A percentile compares a stretch with the other conserved stretches of the same genome.
Conservation (phyloP, 2,329 filamentous ascomycete genomes). For the Phialocephala sp. region DNA sequence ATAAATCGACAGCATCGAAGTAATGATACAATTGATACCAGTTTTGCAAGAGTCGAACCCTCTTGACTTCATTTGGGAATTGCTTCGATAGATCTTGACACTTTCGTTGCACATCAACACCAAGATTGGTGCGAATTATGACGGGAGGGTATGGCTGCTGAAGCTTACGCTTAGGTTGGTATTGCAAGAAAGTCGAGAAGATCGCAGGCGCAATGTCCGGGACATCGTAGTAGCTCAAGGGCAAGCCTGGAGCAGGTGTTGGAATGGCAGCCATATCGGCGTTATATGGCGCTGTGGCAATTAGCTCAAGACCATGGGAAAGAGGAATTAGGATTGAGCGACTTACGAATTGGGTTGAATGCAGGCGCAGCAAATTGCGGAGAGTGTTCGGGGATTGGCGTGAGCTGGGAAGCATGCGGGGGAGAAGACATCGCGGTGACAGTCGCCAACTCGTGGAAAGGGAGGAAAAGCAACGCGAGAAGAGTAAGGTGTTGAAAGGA, state of each 20-base stretch:
- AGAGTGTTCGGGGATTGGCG: slow-evolving; percentile 15
- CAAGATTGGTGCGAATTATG: slow-evolving; percentile 19
- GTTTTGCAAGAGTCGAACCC: background rate
- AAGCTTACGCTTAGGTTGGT: slow-evolving; percentile 20
- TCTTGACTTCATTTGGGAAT: slow-evolving; percentile 26
- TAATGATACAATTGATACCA: slow-evolving; percentile 41
- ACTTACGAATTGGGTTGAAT: background rate
- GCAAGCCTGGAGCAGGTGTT: slow-evolving; percentile 4
- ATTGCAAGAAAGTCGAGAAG: slow-evolving; percentile 22
- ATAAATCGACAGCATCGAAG: slow-evolving; percentile 44
- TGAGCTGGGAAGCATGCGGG: background rate
- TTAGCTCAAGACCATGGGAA: background rate
- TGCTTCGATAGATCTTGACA: slow-evolving; percentile 17
- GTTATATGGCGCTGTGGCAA: background rate
- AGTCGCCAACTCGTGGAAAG: slow-evolving; percentile 24
- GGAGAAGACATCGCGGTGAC: slow-evolving; percentile 16
- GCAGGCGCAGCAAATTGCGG: background rate
- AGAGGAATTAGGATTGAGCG: background rate
- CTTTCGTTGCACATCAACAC: slow-evolving; percentile 18
- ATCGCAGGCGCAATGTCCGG: background rate
- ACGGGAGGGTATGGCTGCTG: slow-evolving; percentile 11
- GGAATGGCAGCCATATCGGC: slow-evolving; percentile 8
- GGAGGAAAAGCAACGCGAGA: slow-evolving; percentile 3
- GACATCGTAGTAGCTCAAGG: slow-evolving; percentile 11
- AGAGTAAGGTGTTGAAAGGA: background rate